These are phyloP conservation scores for Omphalea diandra DNA, from an alignment of 441 rosid species.

Conservation along the genomic window DNA sequence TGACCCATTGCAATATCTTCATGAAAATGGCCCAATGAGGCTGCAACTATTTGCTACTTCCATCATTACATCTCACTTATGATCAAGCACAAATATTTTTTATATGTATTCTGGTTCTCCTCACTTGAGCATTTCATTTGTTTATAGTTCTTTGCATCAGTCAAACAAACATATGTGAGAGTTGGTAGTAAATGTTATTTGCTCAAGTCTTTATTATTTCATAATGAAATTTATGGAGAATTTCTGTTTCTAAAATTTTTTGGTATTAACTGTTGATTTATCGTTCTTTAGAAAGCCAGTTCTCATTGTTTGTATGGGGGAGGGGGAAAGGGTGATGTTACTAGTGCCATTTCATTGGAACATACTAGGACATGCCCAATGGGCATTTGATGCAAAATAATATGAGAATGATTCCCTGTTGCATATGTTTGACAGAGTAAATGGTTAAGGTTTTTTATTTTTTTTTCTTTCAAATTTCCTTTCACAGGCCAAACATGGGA, in stretches of 20 bases:
- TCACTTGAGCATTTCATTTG: not conserved
- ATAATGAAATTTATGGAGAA: not conserved
- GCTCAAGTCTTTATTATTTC: not conserved
- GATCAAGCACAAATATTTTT: not conserved
- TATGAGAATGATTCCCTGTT: not conserved
- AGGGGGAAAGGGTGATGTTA: not conserved
- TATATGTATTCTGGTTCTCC: not conserved
- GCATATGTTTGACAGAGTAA: not conserved
- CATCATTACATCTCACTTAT: not conserved
- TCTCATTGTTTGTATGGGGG: not conserved
- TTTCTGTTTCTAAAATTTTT: not conserved
- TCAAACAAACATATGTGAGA: not conserved
- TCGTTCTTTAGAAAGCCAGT: not conserved
- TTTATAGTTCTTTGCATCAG: not conserved
- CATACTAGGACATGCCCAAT: no score
- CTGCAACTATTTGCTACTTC: not conserved
- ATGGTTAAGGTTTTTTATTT: constrained; percentile 6
- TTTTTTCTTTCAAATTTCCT: not conserved
- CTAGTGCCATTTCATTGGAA: not conserved
- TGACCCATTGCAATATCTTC: not conserved
- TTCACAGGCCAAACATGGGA: constrained; percentile 65
- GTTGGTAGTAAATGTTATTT: not conserved
- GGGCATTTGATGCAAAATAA: not conserved
- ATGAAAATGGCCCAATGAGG: not conserved
- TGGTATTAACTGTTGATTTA: not conserved